Evolutionary conservation across 495 filamentous ascomycete genomes (phyloP), one percentile per base, ranked within the genome.

Genomic region (Aspergillus sclerotiicarbonarius): DNA sequence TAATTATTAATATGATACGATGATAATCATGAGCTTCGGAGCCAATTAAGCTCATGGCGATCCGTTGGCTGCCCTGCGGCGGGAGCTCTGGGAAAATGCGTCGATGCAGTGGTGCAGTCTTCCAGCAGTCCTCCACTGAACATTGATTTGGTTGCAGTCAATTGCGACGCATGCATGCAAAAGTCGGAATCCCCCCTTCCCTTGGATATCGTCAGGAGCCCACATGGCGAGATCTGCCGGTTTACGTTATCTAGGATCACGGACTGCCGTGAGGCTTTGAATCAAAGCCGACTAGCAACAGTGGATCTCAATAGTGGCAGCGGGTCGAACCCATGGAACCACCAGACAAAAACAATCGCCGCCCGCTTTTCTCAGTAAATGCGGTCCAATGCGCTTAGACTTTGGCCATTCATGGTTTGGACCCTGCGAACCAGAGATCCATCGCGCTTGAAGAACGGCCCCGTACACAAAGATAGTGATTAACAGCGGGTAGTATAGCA

Each of bases 221-320:
- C 33, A 37, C 33, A 37, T 37, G 33, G 33, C 33, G 33, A 15
- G 33, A 37, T 37, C 33, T 37, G 33, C 33, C 33, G 13, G 13
- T 9, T 15, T 37, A 15, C 33, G 33, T 37, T 37, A 37, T 37
- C 33, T 37, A 18, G 10, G 43, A 45, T 9, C 15, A 30, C 45
- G 33, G 31, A 32, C 21, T 10, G 20, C 16, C 53, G 43, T 48
- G 44, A 56, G 53, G 52, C 43, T 48, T 47, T 48, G 33, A 39
- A 48, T 32, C 47, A 6, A 35, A 9, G n/a, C 41, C 15, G 7
- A 21, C n/a, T 8, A 8, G 12, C 4, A 32, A n/a, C 33, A 15
- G 53, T 45, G 32, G 53, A 56, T 47, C 53, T 45, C 53, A 48
- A 56, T 56, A 56, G 31, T 19, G 16, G 53, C 30, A 31, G 29